These are phyloP conservation scores for Triticum turgidum DNA, from an alignment of 176 grass and related monocot species.

Conservation along the genomic window DNA sequence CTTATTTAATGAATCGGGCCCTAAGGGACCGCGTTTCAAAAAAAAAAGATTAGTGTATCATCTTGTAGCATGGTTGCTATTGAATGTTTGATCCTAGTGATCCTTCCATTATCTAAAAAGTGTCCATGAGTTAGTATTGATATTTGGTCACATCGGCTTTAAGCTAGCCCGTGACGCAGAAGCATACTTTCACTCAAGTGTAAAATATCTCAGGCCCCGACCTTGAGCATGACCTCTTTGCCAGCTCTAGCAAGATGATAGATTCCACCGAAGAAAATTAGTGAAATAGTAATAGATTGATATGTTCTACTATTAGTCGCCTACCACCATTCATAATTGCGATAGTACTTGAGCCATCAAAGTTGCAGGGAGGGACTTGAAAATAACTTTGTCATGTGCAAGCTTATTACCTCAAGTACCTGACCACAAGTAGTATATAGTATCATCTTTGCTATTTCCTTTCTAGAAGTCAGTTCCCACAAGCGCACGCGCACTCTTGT, in stretches of 20 bases:
- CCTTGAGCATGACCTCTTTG: no score
- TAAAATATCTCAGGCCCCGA: no score
- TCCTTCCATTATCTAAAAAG: no score
- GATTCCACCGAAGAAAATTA: background rate
- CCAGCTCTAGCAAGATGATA: background rate
- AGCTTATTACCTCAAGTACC: background rate
- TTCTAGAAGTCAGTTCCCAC: background rate
- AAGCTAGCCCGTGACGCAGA: no score
- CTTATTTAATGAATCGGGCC: no score
- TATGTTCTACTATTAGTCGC: background rate
- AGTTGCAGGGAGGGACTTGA: background rate
- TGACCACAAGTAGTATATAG: background rate
- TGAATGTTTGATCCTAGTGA: no score
- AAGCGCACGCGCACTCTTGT: background rate
- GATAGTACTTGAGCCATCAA: background rate
- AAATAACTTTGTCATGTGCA: background rate
- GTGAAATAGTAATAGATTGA: background rate
- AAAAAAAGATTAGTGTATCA: no score
- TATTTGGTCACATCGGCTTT: no score
- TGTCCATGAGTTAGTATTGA: no score
- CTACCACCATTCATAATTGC: background rate
- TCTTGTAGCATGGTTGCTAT: no score
- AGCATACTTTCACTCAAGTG: no score
- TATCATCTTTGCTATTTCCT: background rate
- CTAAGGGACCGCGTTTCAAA: no score